Conservation (phyloP, 1,284 basidiomycete species). For the Tilletia setariae region DNA sequence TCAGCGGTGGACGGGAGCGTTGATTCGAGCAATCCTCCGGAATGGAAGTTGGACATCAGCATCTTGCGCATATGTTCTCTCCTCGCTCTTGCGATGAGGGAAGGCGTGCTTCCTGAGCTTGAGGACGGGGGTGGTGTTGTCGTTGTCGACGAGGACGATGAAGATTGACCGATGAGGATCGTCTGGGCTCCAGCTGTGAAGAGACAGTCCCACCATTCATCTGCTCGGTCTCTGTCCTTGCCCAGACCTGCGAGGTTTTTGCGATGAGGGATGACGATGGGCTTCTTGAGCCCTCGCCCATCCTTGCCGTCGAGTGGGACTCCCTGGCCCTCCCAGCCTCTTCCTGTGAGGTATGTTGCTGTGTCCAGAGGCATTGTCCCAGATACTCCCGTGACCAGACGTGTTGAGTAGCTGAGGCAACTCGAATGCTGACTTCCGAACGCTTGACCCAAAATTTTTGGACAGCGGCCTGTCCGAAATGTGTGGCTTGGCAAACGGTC, state of each 20-base stretch:
- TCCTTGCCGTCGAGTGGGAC: slow-evolving; percentile 44
- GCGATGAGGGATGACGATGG: slow-evolving; percentile 48
- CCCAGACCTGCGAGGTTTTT: slow-evolving; percentile 48
- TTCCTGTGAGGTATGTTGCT: slow-evolving; percentile 35
- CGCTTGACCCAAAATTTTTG: too few relatives aligned
- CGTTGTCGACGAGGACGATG: slow-evolving; percentile 32
- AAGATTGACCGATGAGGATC: slow-evolving; percentile 36
- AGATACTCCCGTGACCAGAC: background rate
- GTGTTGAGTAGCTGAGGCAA: too few relatives aligned
- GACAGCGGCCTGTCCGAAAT: too few relatives aligned
- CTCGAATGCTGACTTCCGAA: too few relatives aligned
- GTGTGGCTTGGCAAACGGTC: too few relatives aligned
- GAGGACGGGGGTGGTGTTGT: slow-evolving; percentile 38
- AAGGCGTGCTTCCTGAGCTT: slow-evolving; percentile 25
- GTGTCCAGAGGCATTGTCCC: slow-evolving; percentile 48
- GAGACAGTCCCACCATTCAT: slow-evolving; percentile 54
- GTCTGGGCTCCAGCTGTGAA: slow-evolving; percentile 34
- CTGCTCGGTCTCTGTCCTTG: slow-evolving; percentile 49
- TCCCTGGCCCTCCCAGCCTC: slow-evolving; percentile 51
- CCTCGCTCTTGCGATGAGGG: slow-evolving; percentile 43
- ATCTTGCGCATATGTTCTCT: slow-evolving; percentile 45
- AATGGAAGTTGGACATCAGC: slow-evolving; percentile 49
- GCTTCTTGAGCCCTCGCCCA: slow-evolving; percentile 51
- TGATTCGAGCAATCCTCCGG: slow-evolving; percentile 34
- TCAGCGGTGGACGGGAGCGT: slow-evolving; percentile 10